Evolutionary conservation across 768 basidiomycete species (phyloP), one percentile per base, ranked within the genome.

Genomic region (Russula brevipes): DNA sequence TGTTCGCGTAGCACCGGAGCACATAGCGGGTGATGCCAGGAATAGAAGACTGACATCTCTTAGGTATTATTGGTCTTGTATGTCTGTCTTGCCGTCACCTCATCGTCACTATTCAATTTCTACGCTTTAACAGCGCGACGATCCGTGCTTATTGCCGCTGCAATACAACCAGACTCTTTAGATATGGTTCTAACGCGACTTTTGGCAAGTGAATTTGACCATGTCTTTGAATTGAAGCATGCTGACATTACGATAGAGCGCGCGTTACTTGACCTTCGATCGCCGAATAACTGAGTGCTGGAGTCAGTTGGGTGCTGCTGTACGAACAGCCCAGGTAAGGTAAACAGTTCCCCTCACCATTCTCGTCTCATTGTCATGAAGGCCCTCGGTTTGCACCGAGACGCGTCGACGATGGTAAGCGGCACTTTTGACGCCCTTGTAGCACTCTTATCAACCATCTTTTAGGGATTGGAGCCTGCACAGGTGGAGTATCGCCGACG

Each of bases 11-110:
- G 91, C 94, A 3, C 93, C 94, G 4, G 92, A 94, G 69, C 80
- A 83, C 61, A 84, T 96, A 68, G 89, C 81, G 38, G 93, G 92
- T 1, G 90, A 94, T 73, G 83, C 87, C 60, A 82, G 86, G 51
- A 84, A 78, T 49, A 80, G 89, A 57, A 81, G 89, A 70, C 78
- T 93, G 33, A 92, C 89, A 8, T 94, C 92, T 42, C 76, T 93
- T 55, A 83, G 93, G 64, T 96, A 93, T 77, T 96, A 97, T 71
- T 98, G 94, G 94, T 91, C 89, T 59, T 95, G 93, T 95, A 71
- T 75, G 93, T 81, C 14, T 19, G 55, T 44, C 31, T 42, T n/a
- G 50, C 51, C 53, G 54, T 41, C 49, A 50, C 50, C 57, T 61
- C 46, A 49, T 42, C 44, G 60, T 41, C 41, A 53, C 6, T 45